Percentiles rank a stretch among this genome's conserved stretches.
Conservation (phyloP, 495 filamentous ascomycete species). For the Parathielavia hyrcaniae region DNA sequence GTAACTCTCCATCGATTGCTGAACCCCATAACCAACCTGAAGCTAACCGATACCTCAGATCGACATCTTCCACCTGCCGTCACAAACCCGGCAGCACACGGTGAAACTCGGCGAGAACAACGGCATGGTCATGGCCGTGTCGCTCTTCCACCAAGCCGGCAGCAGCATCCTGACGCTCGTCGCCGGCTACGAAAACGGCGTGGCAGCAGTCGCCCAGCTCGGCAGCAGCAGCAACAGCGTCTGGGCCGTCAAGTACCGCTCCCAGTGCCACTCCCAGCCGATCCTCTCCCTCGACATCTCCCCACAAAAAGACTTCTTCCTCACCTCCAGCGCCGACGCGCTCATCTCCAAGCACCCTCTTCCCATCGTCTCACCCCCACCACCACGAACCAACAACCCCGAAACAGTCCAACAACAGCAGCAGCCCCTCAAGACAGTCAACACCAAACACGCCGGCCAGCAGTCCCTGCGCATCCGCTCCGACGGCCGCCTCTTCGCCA, state of each 20-base stretch:
- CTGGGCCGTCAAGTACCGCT: constrained; percentile 62
- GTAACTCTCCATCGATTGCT: constrained; percentile 14
- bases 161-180: constrained; percentile 50
- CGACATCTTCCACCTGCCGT: constrained; percentile 81
- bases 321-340: constrained; percentile 79
- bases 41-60: constrained; percentile 44
- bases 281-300: constrained; percentile 70
- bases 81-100: constrained; percentile 59
- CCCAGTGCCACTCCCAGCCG: constrained; percentile 71
- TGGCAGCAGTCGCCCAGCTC: constrained; percentile 53
- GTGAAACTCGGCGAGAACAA: constrained; percentile 57
- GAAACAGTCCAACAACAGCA: neutral
- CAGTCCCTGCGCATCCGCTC: constrained; percentile 70
- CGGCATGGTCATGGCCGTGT: constrained; percentile 88
- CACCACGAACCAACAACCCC: constrained; percentile 19
- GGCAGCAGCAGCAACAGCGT: constrained; percentile 22
- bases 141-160: constrained; percentile 47
- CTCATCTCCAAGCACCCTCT: constrained; percentile 47
- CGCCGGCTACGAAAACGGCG: constrained; percentile 84
- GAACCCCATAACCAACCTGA: neutral
- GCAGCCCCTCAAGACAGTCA: constrained; percentile 51
- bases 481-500: constrained; percentile 79
- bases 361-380: constrained; percentile 4
- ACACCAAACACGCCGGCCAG: constrained; percentile 86
- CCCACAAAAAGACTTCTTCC: constrained; percentile 53